Percentiles rank a stretch among this genome's conserved stretches.
Conservation (phyloP, 2,329 filamentous ascomycete genomes). For the Colletotrichum phormii region DNA sequence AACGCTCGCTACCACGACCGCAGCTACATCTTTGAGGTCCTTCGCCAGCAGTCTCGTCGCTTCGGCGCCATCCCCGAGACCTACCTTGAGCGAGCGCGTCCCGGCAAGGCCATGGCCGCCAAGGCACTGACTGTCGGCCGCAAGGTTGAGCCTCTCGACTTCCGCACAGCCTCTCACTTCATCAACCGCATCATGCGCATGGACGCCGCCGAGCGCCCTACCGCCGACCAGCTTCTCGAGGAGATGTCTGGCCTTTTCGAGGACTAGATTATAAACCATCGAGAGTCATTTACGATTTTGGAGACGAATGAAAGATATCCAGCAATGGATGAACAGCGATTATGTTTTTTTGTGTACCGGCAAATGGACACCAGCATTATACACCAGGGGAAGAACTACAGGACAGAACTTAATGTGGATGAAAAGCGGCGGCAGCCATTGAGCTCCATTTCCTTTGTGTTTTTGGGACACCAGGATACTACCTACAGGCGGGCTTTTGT, state of each 20-base stretch:
- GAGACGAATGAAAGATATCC: neutral
- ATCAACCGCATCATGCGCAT: slow-evolving; percentile 37
- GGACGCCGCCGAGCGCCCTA: slow-evolving; percentile 32
- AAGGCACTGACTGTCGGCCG: slow-evolving; percentile 28
- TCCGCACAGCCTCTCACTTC: slow-evolving; percentile 30
- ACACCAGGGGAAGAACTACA: slow-evolving; percentile 15
- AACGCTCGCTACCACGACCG: slow-evolving; percentile 32
- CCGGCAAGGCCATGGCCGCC: slow-evolving; percentile 33
- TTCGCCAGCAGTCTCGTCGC: slow-evolving; percentile 32
- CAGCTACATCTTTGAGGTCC: slow-evolving; percentile 35
- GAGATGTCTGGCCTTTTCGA: slow-evolving; percentile 33
- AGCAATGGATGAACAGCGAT: neutral
- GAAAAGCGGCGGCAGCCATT: neutral
- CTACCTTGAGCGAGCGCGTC: slow-evolving; percentile 31
- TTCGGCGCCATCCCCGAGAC: slow-evolving; percentile 32
- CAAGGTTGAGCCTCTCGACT: slow-evolving; percentile 33
- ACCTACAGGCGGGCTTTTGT: neutral
- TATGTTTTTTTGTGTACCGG: neutral
- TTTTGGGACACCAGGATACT: neutral
- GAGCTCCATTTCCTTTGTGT: slow-evolving; percentile 19
- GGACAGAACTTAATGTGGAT: slow-evolving; percentile 25
- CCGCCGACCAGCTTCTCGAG: slow-evolving; percentile 32
- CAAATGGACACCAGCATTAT: neutral
- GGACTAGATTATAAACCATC: neutral
- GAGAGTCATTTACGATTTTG: neutral